These are phyloP conservation scores for Brettanomyces naardenensis DNA, from an alignment of 805 yeast genomes.

Conservation along the genomic window DNA sequence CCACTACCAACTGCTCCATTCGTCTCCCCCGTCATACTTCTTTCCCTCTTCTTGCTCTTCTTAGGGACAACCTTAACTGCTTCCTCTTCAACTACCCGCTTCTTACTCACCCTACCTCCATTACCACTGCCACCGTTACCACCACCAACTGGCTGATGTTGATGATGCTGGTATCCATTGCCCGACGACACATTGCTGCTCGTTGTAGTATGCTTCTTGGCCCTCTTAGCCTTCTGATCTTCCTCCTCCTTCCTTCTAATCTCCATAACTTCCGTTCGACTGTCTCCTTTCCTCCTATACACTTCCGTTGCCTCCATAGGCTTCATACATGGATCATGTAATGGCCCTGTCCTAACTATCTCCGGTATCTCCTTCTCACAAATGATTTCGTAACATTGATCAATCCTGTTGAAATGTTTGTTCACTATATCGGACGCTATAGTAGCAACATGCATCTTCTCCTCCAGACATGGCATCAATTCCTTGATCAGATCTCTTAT, in stretches of 20 bases:
- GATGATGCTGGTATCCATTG: not conserved
- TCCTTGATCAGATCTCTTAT: slow-evolving; percentile 48
- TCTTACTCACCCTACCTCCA: not conserved
- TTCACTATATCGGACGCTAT: slow-evolving; percentile 75
- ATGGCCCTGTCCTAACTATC: slow-evolving; percentile 64
- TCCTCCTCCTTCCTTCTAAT: slow-evolving; percentile 1
- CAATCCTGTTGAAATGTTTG: slow-evolving; percentile 63
- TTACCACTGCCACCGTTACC: not conserved
- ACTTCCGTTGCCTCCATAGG: slow-evolving; percentile 50
- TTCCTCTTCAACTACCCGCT: not conserved
- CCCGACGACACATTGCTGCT: not conserved
- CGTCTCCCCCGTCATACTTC: no score
- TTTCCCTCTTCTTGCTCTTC: not conserved
- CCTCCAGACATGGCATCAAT: slow-evolving; percentile 86
- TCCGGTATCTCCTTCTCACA: slow-evolving; percentile 77
- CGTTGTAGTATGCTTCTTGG: not conserved
- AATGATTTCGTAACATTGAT: slow-evolving; percentile 73
- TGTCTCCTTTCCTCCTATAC: slow-evolving; percentile 73
- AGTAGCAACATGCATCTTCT: slow-evolving; percentile 94
- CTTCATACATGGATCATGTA: slow-evolving; percentile 87
- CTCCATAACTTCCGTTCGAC: slow-evolving; percentile 2
- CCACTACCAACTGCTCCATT: no score
- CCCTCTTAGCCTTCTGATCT: not conserved
- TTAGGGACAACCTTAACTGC: not conserved
- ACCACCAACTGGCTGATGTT: no score